phyloP scores from a whole-genome alignment of 2,329 filamentous ascomycete species.

The Apiospora sp. region DNA sequence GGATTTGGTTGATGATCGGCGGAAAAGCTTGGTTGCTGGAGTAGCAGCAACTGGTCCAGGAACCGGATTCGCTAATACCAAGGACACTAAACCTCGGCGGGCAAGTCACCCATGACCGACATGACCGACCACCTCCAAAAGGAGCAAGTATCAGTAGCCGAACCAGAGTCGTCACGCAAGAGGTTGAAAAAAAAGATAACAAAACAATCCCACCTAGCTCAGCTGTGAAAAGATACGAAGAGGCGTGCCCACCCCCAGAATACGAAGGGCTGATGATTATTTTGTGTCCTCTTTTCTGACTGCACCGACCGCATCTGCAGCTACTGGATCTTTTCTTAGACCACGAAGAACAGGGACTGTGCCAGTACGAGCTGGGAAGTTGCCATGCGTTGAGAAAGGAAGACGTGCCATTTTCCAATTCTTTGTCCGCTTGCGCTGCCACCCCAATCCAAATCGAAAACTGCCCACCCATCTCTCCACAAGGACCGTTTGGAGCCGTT shows the following conservation, averaged over 20 bases:
- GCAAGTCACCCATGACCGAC: neutral
- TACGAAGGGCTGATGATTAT: constrained; percentile 6
- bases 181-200: neutral
- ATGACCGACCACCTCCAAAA: constrained; percentile 8
- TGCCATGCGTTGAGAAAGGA: constrained; percentile 11
- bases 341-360: neutral
- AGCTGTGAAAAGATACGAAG: constrained; percentile 9
- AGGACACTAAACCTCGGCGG: neutral
- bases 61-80: constrained; percentile 16
- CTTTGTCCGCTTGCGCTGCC: constrained; percentile 10
- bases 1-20: constrained; percentile 13
- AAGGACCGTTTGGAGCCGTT: constrained; percentile 7
- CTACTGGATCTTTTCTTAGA: constrained; percentile 10
- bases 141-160: neutral
- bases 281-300: neutral
- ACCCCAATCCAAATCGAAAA: neutral
- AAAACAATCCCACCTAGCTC: neutral
- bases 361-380: neutral
- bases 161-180: neutral
- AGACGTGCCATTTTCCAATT: neutral
- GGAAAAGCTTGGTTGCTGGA: constrained; percentile 17
- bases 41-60: constrained; percentile 6
- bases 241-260: neutral
- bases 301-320: neutral
- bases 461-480: constrained; percentile 19